Percentiles rank a stretch among this genome's conserved stretches.
Evolutionary conservation across 2,329 filamentous ascomycete genomes (phyloP).

Genomic region (Paraconiothyrium brasiliense): DNA sequence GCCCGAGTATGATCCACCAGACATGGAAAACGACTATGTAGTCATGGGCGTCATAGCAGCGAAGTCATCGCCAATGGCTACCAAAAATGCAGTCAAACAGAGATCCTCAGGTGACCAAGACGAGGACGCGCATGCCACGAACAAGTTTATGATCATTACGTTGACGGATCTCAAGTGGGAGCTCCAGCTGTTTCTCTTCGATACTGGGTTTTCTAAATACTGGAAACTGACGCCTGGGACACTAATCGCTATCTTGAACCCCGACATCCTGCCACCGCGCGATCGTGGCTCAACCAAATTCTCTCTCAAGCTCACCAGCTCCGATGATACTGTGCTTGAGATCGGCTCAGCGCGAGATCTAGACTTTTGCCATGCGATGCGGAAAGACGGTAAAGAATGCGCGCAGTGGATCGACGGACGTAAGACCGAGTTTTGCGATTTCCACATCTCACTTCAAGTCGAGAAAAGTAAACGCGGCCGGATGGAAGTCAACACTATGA

Average conservation of each 20-base stretch:
- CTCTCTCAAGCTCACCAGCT: slow-evolving; percentile 83
- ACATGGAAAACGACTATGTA: slow-evolving; percentile 88
- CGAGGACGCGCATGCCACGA: slow-evolving; percentile 65
- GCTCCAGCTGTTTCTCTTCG: slow-evolving; percentile 91
- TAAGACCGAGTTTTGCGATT: slow-evolving; percentile 91
- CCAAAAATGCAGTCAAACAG: slow-evolving; percentile 58
- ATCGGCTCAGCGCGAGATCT: slow-evolving; percentile 85
- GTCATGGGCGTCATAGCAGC: slow-evolving; percentile 87
- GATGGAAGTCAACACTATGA: slow-evolving; percentile 81
- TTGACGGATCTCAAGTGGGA: slow-evolving; percentile 91
- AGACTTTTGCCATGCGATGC: slow-evolving; percentile 84
- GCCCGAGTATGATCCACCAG: slow-evolving; percentile 81
- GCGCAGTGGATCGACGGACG: slow-evolving; percentile 86
- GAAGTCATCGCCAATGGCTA: slow-evolving; percentile 81
- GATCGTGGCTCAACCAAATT: slow-evolving; percentile 83
- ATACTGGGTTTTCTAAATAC: slow-evolving; percentile 87
- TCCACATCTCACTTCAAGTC: slow-evolving; percentile 84
- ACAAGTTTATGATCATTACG: slow-evolving; percentile 92
- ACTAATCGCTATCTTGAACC: slow-evolving; percentile 90
- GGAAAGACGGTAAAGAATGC: slow-evolving; percentile 84
- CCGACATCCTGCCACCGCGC: slow-evolving; percentile 86
- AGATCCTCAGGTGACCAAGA: slow-evolving; percentile 54
- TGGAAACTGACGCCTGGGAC: slow-evolving; percentile 96
- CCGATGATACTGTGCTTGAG: slow-evolving; percentile 89
- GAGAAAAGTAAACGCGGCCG: slow-evolving; percentile 73